Base-by-base conservation (phyloP, 805 yeast genomes). In the Dipodascopsis uninucleata region DNA sequence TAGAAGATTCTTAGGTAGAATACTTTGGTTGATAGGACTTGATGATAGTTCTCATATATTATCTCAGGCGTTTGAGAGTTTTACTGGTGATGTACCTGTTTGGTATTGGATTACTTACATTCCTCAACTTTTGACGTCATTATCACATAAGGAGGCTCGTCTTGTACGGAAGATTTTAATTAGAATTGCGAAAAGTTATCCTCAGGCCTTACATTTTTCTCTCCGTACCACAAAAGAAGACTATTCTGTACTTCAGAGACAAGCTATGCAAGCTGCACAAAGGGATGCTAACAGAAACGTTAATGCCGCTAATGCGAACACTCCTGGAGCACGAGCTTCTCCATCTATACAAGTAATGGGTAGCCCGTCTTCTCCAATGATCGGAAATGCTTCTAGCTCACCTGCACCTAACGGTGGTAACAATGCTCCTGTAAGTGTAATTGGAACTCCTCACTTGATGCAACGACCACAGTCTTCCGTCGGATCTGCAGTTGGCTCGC, bases 61-160 rank as follows among this genome's bases (percentile, higher is more conserved):
- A 36, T 78, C 94, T 0, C 80, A 80, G 49, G 95, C 97, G 0
- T 90, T 90, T 65, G 96, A 88, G 44, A 80, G 84, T 39, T 93
- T 86, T 63, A 78, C 89, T 52, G 97, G 97, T 17, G 99, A 94
- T 53, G 87, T 87, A 32, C 98, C 99, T 3, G 96, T 90, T 2
- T 93, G 99, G 99, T 90, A 90, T 64, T 93, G 97, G 97, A 87
- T 93, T 35, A 87, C 97, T 0, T 93, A 84, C 59, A 88, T 93
- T 55, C 98, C 98, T 2, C 98, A 94, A 65, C 71, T 93, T 48
- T 71, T 93, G 56, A 82, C 96, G 0, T 82, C 96, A 0, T 71
- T 93, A 49, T 85, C 97, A 1, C 95, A 88, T 57, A 83, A 80
- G 57, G 97, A 93, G 62, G 97, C 97, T 0, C 76, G 78, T 44